Conservation (phyloP, 345 rosid species). For the Corymbia maculata region DNA sequence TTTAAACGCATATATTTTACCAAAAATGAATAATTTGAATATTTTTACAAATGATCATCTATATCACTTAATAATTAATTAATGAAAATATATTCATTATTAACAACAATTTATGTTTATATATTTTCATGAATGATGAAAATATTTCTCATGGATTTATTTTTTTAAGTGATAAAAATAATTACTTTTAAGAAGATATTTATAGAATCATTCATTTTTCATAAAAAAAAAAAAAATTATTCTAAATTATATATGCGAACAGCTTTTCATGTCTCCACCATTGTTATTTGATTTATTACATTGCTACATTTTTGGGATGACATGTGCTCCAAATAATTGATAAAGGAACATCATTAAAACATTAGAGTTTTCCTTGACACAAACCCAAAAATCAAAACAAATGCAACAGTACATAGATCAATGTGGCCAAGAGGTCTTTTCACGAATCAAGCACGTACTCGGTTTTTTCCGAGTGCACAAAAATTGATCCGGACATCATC, state of each 20-base stretch:
- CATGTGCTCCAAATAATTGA: neutral
- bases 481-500: neutral
- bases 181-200: neutral
- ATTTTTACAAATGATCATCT: neutral
- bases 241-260: neutral
- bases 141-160: neutral
- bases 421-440: neutral
- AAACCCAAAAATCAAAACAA: neutral
- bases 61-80: neutral
- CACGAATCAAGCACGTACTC: neutral
- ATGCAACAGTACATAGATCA: too few species aligned
- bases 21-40: neutral
- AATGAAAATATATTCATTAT: neutral
- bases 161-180: neutral
- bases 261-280: neutral
- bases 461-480: neutral
- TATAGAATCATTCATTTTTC: neutral
- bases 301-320: neutral
- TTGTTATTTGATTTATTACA: neutral
- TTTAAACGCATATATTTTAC: neutral
- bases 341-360: neutral
- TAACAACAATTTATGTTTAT: too few species aligned
- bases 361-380: neutral
- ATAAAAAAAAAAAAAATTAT: neutral
- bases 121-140: neutral